Percentiles rank a stretch among this genome's conserved stretches.
These are phyloP conservation scores for Leccinum ponderosum DNA, from an alignment of 1,284 basidiomycete genomes.

Conservation along the genomic window DNA sequence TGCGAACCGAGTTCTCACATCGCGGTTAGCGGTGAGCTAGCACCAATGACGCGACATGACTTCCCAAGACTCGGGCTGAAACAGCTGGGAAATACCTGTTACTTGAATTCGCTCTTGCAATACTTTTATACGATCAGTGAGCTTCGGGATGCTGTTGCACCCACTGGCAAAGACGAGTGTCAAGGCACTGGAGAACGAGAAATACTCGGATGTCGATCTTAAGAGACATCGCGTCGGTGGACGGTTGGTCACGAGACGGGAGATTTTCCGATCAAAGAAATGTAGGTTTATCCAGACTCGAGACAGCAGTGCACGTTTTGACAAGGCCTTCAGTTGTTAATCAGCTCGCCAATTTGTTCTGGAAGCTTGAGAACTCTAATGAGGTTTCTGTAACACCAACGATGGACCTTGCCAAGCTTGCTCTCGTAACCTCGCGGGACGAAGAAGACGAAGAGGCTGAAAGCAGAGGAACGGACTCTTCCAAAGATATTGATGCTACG, in stretches of 20 bases:
- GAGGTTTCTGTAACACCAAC: conserved; percentile 76
- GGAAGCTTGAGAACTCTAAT: conserved; percentile 70
- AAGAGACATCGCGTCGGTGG: conserved; percentile 86
- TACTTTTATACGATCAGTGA: conserved; percentile 96
- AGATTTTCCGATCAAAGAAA: conserved; percentile 81
- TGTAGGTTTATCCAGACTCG: conserved; percentile 50
- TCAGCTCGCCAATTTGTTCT: conserved; percentile 81
- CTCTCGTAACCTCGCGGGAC: conserved; percentile 86
- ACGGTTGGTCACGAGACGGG: conserved; percentile 74
- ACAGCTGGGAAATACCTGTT: conserved; percentile 93
- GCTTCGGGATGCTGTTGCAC: conserved; percentile 73
- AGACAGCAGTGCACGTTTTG: conserved; percentile 4
- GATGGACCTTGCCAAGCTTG: conserved; percentile 88
- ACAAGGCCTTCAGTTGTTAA: conserved; percentile 60
- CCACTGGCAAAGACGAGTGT: conserved; percentile 55
- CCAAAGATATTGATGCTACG: conserved; percentile 81
- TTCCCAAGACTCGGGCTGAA: conserved; percentile 80
- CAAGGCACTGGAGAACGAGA: conserved; percentile 63
- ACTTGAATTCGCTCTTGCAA: conserved; percentile 76
- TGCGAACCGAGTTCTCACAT: too few relatives aligned
- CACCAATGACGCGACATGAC: conserved; percentile 51
- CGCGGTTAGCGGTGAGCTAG: too few relatives aligned
- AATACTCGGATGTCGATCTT: conserved; percentile 75
- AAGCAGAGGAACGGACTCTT: conserved; percentile 71
- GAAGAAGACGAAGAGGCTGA: conserved; percentile 84